Conservation (phyloP, 1,284 basidiomycete species). For the Omphalotus olearius region DNA sequence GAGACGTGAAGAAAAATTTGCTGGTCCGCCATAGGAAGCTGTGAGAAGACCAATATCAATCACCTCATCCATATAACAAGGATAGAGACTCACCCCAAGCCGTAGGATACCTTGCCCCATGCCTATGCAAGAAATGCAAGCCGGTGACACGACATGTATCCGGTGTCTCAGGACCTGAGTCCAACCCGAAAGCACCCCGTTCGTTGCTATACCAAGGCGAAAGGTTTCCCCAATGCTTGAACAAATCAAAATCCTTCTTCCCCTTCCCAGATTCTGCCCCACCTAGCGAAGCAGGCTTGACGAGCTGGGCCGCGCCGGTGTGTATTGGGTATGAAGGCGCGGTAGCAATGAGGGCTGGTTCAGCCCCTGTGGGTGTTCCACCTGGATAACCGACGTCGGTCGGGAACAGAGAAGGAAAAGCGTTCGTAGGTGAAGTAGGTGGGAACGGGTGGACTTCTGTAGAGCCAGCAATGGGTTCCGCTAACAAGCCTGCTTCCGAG, state of each 20-base stretch:
- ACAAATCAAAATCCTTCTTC: slow-evolving; percentile 50
- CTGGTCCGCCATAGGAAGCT: slow-evolving; percentile 67
- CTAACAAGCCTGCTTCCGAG: not conserved
- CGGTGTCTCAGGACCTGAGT: slow-evolving; percentile 67
- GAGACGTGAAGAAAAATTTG: slow-evolving; percentile 55
- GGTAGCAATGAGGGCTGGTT: slow-evolving; percentile 74
- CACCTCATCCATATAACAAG: not conserved
- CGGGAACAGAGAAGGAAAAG: slow-evolving; percentile 65
- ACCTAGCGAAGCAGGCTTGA: slow-evolving; percentile 37
- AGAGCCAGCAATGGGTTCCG: slow-evolving; percentile 58
- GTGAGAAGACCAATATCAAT: slow-evolving; percentile 11
- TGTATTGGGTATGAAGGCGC: slow-evolving; percentile 76
- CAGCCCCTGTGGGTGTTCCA: slow-evolving; percentile 79
- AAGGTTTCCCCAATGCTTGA: slow-evolving; percentile 80
- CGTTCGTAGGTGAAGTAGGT: slow-evolving; percentile 68
- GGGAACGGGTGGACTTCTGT: slow-evolving; percentile 66
- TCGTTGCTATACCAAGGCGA: slow-evolving; percentile 81
- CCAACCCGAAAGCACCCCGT: slow-evolving; percentile 65
- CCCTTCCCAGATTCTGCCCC: slow-evolving; percentile 13
- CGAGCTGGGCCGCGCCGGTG: slow-evolving; percentile 63
- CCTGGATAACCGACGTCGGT: slow-evolving; percentile 78
- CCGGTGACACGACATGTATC: slow-evolving; percentile 67
- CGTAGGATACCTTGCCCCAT: slow-evolving; percentile 80
- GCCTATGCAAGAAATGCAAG: slow-evolving; percentile 74
- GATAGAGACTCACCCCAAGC: slow-evolving; percentile 47